A percentile compares a stretch with the other conserved stretches of the same genome.
These are phyloP conservation scores for Dothistroma septosporum DNA, from an alignment of 2,329 filamentous ascomycete genomes.

Conservation along the genomic window DNA sequence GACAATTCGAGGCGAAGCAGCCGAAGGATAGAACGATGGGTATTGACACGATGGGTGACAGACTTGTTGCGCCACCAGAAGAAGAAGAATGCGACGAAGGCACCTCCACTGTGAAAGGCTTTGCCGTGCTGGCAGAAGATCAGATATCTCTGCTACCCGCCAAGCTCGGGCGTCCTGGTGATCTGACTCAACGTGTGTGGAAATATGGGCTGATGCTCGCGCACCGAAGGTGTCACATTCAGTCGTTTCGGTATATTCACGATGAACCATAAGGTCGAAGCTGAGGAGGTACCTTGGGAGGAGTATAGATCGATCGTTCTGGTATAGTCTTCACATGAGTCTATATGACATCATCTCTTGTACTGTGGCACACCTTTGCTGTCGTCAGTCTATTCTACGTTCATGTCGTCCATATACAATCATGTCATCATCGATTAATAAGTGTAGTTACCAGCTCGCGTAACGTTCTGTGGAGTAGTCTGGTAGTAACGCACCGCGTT, in stretches of 20 bases:
- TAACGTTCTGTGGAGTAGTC: constrained; percentile 35
- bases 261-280: not conserved
- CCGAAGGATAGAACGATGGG: not conserved
- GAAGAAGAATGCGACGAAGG: not conserved
- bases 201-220: not conserved
- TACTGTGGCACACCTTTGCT: not conserved
- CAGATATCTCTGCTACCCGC: not conserved
- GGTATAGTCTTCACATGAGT: not conserved
- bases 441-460: not conserved
- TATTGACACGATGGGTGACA: not conserved
- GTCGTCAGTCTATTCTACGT: not conserved
- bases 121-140: not conserved
- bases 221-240: not conserved
- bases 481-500: constrained; percentile 55
- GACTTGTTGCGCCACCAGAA: not conserved
- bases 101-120: not conserved
- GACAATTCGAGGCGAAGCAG: not conserved
- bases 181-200: not conserved
- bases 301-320: not conserved
- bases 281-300: not conserved
- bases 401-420: not conserved
- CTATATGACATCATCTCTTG: no score
- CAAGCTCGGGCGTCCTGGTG: not conserved
- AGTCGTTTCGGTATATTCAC: not conserved
- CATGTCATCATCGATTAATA: not conserved